These are phyloP conservation scores for Lizonia empirigonia DNA, from an alignment of 2,329 filamentous ascomycete species.

Conservation along the genomic window DNA sequence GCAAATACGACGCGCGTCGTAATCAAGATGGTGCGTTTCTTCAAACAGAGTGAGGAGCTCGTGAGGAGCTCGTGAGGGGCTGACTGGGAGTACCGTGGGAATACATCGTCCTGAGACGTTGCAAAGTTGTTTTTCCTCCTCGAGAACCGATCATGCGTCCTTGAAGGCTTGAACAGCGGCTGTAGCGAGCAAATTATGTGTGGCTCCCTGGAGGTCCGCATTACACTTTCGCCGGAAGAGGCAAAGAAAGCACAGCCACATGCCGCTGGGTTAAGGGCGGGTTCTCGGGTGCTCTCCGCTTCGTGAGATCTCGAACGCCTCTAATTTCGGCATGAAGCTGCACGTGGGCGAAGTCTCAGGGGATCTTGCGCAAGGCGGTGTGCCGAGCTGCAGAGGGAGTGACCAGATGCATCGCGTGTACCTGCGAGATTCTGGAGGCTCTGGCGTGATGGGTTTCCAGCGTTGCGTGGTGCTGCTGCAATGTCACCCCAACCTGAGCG, in stretches of 20 bases:
- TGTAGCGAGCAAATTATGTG: slow-evolving; percentile 10
- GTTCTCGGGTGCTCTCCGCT: slow-evolving; percentile 21
- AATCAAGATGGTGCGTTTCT: slow-evolving; percentile 17
- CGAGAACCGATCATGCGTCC: slow-evolving; percentile 20
- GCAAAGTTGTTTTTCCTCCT: slow-evolving; percentile 5
- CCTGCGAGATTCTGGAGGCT: slow-evolving; percentile 10
- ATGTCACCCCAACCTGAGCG: slow-evolving; percentile 32
- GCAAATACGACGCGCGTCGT: slow-evolving; percentile 36
- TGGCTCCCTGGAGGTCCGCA: slow-evolving; percentile 9
- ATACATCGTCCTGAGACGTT: slow-evolving; percentile 11
- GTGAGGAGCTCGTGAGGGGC: slow-evolving; percentile 18
- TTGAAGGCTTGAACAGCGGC: neutral
- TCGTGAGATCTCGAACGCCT: slow-evolving; percentile 35
- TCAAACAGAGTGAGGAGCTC: slow-evolving; percentile 22
- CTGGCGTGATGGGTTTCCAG: slow-evolving; percentile 33
- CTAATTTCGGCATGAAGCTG: slow-evolving; percentile 33
- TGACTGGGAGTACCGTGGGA: neutral
- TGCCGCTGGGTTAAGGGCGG: slow-evolving; percentile 11
- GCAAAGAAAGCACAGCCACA: slow-evolving; percentile 17
- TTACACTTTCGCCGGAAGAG: slow-evolving; percentile 12
- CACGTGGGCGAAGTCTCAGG: slow-evolving; percentile 36
- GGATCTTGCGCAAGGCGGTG: slow-evolving; percentile 28
- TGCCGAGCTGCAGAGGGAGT: slow-evolving; percentile 22
- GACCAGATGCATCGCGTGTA: slow-evolving; percentile 22
- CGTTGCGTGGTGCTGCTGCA: slow-evolving; percentile 23